Conservation (phyloP, 73 alveolate species). For the Blepharisma stoltei region DNA sequence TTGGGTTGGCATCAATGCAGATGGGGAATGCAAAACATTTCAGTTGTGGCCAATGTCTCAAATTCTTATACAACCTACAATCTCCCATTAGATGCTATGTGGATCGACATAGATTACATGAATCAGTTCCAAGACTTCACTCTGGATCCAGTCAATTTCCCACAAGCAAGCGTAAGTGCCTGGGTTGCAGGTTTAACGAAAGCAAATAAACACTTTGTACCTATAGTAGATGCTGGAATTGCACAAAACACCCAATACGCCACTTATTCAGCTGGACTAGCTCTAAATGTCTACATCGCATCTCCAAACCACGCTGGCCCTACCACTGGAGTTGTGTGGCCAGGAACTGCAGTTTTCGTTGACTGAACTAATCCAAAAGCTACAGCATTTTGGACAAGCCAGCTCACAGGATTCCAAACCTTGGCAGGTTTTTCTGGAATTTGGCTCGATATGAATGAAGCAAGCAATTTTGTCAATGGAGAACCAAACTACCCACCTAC, state of each 20-base stretch:
- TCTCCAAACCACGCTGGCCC: slow-evolving; percentile 36
- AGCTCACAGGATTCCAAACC: slow-evolving; percentile 14
- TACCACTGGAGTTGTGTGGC: slow-evolving; percentile 82
- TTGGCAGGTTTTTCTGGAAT: slow-evolving; percentile 61
- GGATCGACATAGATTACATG: slow-evolving; percentile 98
- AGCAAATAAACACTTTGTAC: slow-evolving; percentile 68
- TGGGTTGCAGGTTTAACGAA: slow-evolving; percentile 50
- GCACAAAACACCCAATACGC: slow-evolving; percentile 45
- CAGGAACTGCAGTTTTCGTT: slow-evolving; percentile 83
- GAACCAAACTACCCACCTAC: slow-evolving; percentile 45
- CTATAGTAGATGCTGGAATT: slow-evolving; percentile 90
- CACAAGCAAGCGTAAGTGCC: slow-evolving; percentile 48
- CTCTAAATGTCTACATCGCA: slow-evolving; percentile 34
- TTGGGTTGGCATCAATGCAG: slow-evolving; percentile 94
- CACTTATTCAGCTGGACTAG: slow-evolving; percentile 37
- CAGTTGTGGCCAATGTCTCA: slow-evolving; percentile 55
- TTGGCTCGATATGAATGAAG: slow-evolving; percentile 98
- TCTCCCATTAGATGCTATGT: slow-evolving; percentile 90
- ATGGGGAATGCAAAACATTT: slow-evolving; percentile 82
- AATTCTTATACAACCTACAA: slow-evolving; percentile 55
- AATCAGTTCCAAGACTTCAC: slow-evolving; percentile 76
- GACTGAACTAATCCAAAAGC: slow-evolving; percentile 73
- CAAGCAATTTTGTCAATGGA: slow-evolving; percentile 64
- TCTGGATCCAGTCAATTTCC: slow-evolving; percentile 45
- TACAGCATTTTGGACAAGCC: slow-evolving; percentile 71